Percentiles rank a stretch among this genome's conserved stretches.
Evolutionary conservation across 192 early-diverging fungal genomes (phyloP).

Genomic region (Glomus cerebriforme): DNA sequence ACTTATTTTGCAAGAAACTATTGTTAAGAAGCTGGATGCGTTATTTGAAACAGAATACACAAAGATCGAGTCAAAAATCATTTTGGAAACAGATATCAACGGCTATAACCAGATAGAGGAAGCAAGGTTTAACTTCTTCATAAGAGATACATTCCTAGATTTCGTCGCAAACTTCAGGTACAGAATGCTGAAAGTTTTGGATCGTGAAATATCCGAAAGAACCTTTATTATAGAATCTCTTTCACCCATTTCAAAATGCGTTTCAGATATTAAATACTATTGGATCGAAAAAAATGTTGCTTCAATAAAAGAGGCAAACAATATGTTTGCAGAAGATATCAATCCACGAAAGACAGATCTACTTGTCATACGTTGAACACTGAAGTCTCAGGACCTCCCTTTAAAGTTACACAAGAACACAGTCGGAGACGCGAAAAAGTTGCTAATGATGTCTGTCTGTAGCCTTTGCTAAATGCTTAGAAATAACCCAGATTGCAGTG

Average conservation of each 20-base stretch:
- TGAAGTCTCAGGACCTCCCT: constrained; percentile 18
- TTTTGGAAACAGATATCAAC: not conserved
- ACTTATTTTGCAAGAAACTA: not conserved
- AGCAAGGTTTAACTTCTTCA: constrained; percentile 5
- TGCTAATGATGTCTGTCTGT: constrained; percentile 23
- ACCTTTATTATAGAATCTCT: not conserved
- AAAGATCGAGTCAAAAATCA: constrained; percentile 13
- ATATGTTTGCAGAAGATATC: not conserved
- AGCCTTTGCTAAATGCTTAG: not conserved
- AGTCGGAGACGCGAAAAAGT: constrained; percentile 26
- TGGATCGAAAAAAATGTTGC: constrained; percentile 16
- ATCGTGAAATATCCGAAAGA: not conserved
- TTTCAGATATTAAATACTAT: constrained; percentile 12
- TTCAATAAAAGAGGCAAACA: constrained; percentile 7
- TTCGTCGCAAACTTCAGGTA: constrained; percentile 9
- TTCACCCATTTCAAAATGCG: constrained; percentile 16
- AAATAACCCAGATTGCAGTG: constrained; percentile 14
- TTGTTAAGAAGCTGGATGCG: not conserved
- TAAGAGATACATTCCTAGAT: not conserved
- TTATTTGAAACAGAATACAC: constrained; percentile 5
- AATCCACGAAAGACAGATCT: not conserved
- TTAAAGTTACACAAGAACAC: constrained; percentile 7
- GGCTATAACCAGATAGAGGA: not conserved
- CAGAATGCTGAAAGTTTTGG: not conserved
- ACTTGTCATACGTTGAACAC: not conserved